These are phyloP conservation scores for Pleomassaria siparia DNA, from an alignment of 2,329 filamentous ascomycete genomes.

Conservation along the genomic window DNA sequence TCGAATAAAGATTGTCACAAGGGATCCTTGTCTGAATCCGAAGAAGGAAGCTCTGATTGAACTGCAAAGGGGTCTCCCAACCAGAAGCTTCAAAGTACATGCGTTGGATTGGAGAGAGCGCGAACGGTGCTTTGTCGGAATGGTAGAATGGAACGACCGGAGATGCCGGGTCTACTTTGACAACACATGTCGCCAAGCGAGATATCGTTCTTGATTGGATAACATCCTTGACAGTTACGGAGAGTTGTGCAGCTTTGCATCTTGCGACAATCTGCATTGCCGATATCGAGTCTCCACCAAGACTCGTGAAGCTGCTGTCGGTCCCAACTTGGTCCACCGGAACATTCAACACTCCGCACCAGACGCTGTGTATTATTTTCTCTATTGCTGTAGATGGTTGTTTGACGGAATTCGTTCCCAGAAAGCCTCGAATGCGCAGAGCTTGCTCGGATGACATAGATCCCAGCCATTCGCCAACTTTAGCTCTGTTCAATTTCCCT, in stretches of 20 bases:
- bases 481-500: slow-evolving; percentile 15
- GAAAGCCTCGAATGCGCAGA: slow-evolving; percentile 35
- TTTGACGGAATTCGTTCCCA: slow-evolving; percentile 19
- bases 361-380: slow-evolving; percentile 23
- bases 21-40: slow-evolving; percentile 25
- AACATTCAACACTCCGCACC: slow-evolving; percentile 31
- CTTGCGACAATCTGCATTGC: slow-evolving; percentile 23
- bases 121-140: slow-evolving; percentile 26
- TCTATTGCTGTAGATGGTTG: slow-evolving; percentile 11
- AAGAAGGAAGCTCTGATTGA: slow-evolving; percentile 47
- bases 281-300: slow-evolving; percentile 28
- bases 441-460: slow-evolving; percentile 39
- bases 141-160: slow-evolving; percentile 2
- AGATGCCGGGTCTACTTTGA: no score
- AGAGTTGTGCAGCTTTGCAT: slow-evolving; percentile 11
- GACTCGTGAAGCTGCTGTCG: slow-evolving; percentile 16
- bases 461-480: slow-evolving; percentile 46
- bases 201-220: slow-evolving; percentile 17
- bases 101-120: slow-evolving; percentile 45
- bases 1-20: slow-evolving; percentile 17
- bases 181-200: slow-evolving; percentile 8
- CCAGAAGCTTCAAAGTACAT: slow-evolving; percentile 36
- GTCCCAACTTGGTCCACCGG: slow-evolving; percentile 16
- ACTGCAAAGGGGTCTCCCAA: slow-evolving; percentile 25
- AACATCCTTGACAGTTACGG: slow-evolving; percentile 19